These are phyloP conservation scores for Fragosphaeria purpurea DNA, from an alignment of 2,329 filamentous ascomycete genomes.

Conservation along the genomic window DNA sequence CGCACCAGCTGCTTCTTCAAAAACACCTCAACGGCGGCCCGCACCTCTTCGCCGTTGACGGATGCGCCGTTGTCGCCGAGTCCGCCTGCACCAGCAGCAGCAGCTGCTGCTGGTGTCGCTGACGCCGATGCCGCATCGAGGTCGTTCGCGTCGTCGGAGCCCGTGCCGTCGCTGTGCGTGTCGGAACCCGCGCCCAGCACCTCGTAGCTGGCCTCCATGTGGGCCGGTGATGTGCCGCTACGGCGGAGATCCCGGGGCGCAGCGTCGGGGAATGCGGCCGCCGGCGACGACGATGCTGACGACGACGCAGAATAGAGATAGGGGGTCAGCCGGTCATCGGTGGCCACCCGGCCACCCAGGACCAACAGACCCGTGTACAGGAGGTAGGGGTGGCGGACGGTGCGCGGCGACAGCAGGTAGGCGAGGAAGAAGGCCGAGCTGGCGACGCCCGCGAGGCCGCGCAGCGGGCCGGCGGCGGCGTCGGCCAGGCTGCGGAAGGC, in stretches of 20 bases:
- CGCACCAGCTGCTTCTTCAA: conserved; percentile 43
- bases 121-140: conserved; percentile 26
- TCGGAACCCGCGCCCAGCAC: conserved; percentile 19
- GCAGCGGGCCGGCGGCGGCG: conserved; percentile 54
- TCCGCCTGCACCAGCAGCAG: no score
- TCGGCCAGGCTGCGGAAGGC: conserved; percentile 59
- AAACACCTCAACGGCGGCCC: conserved; percentile 45
- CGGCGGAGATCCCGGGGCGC: conserved; percentile 5
- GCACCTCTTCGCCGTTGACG: conserved; percentile 54
- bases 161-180: conserved; percentile 33
- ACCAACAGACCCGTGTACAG: conserved; percentile 71
- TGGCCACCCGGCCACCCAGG: conserved; percentile 47
- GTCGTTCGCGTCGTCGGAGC: conserved; percentile 15
- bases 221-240: conserved; percentile 21
- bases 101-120: conserved; percentile 26
- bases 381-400: conserved; percentile 77
- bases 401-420: conserved; percentile 64
- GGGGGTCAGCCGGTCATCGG: conserved; percentile 38
- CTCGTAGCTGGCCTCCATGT: conserved; percentile 65
- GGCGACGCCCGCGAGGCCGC: conserved; percentile 58
- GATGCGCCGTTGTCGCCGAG: conserved; percentile 27
- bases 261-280: conserved; percentile 14
- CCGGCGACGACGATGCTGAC: conserved; percentile 14
- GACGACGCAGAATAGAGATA: conserved; percentile 23
- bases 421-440: conserved; percentile 65